Conservation (phyloP, 2,329 filamentous ascomycete species). For the Aspergillus viridinutans region DNA sequence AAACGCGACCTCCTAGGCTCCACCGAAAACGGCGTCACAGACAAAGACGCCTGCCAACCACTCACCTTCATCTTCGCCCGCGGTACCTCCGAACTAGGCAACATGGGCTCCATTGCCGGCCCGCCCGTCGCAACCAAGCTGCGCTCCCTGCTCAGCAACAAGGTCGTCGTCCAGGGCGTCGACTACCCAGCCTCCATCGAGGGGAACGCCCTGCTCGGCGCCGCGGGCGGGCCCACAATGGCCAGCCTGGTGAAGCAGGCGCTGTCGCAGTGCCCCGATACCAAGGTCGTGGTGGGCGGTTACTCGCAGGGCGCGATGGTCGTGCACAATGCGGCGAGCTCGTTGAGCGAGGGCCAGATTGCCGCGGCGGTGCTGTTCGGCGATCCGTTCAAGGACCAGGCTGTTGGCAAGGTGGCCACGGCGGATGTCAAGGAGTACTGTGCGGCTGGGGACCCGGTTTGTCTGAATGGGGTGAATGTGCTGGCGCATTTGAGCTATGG, state of each 20-base stretch:
- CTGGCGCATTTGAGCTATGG: slow-evolving; percentile 42
- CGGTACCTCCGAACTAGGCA: slow-evolving; percentile 40
- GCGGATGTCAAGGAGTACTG: slow-evolving; percentile 48
- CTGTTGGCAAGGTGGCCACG: slow-evolving; percentile 37
- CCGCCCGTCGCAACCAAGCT: slow-evolving; percentile 30
- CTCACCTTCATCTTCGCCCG: slow-evolving; percentile 44
- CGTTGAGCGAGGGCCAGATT: slow-evolving; percentile 32
- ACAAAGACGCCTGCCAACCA: slow-evolving; percentile 38
- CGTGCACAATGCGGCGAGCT: slow-evolving; percentile 27
- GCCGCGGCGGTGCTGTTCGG: slow-evolving; percentile 43
- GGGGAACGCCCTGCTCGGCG: slow-evolving; percentile 25
- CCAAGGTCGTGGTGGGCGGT: slow-evolving; percentile 31
- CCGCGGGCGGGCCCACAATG: slow-evolving; percentile 27
- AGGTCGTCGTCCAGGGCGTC: slow-evolving; percentile 31
- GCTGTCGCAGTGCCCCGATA: slow-evolving; percentile 28
- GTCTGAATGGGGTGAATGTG: slow-evolving; percentile 42
- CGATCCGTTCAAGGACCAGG: slow-evolving; percentile 42
- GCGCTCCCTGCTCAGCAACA: slow-evolving; percentile 18
- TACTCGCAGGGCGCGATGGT: slow-evolving; percentile 37
- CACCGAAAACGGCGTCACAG: slow-evolving; percentile 38
- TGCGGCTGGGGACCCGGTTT: slow-evolving; percentile 50
- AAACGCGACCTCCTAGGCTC: slow-evolving; percentile 16
- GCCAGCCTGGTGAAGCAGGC: slow-evolving; percentile 26
- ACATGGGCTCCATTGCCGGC: slow-evolving; percentile 41
- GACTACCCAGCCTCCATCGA: slow-evolving; percentile 28